Conservation (phyloP, 2,329 filamentous ascomycete genomes). For the Trichoderma brevicompactum region DNA sequence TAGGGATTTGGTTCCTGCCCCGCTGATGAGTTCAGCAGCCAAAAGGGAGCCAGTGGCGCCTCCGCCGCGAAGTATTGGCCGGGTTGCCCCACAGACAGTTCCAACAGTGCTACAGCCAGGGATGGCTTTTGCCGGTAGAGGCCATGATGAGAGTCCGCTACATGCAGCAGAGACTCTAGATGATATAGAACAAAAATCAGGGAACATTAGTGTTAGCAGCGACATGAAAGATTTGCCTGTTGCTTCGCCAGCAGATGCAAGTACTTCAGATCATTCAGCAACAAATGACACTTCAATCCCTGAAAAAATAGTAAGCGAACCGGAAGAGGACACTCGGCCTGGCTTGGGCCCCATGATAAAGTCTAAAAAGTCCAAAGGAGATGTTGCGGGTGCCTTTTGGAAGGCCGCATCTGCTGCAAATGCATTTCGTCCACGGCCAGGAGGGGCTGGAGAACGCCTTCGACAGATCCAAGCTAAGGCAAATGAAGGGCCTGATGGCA, state of each 20-base stretch:
- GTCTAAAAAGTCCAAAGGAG: slow-evolving; percentile 71
- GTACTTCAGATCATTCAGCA: not conserved
- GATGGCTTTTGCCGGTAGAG: slow-evolving; percentile 39
- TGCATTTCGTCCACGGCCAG: slow-evolving; percentile 82
- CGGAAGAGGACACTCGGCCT: slow-evolving; percentile 59
- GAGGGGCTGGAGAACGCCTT: slow-evolving; percentile 82
- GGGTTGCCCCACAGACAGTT: slow-evolving; percentile 52
- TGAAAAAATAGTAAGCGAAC: slow-evolving; percentile 1
- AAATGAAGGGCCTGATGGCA: slow-evolving; percentile 80
- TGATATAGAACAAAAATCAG: not conserved
- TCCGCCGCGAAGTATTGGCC: slow-evolving; percentile 56
- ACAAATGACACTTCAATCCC: not conserved
- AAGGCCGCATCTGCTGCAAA: slow-evolving; percentile 66
- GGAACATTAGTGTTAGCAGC: not conserved
- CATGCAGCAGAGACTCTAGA: slow-evolving; percentile 25
- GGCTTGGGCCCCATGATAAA: slow-evolving; percentile 92
- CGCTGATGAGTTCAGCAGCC: slow-evolving; percentile 56
- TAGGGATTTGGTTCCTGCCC: slow-evolving; percentile 61
- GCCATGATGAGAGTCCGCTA: slow-evolving; percentile 39
- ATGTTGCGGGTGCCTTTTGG: slow-evolving; percentile 76
- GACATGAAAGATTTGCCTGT: not conserved
- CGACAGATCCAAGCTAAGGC: slow-evolving; percentile 62
- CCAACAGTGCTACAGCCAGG: slow-evolving; percentile 26
- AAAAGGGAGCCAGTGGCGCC: slow-evolving; percentile 53
- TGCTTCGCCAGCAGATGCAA: not conserved